Base-by-base conservation (phyloP, 352 stramenopile species). In the Pythium sp. region DNA sequence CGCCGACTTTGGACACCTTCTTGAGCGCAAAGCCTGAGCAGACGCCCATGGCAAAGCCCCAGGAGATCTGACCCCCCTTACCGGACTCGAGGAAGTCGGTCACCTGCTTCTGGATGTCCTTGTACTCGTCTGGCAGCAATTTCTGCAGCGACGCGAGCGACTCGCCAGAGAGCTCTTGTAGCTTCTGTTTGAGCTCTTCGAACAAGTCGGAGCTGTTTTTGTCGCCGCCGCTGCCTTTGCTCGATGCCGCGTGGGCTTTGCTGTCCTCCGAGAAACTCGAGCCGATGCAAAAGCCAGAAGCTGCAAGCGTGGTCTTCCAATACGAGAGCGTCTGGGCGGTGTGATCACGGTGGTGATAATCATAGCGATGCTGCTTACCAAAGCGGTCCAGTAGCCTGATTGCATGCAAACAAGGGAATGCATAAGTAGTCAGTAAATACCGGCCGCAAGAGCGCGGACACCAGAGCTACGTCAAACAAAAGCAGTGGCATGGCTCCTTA, bases 21-120 rank as follows among this genome's bases (percentile, higher is more conserved):
- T 97, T 97, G 3, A 97, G 69, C 36, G 94, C 88, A 55, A 94
- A 92, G 24, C 92, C 95, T 7, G 88, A 93, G 76, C 91, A 98
- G 46, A 87, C 92, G 62, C 95, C 95, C 76, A 98, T 90, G 30
- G 92, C 74, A 43, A 94, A 92, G 9, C 93, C 94, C 84, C 94
- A 95, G 0, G 89, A 93, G 60, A 98, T 73, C 68, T 97, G 89
- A 0, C 82, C 84, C 28, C 73, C 79, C 68, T 88, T 88, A 53
- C 84, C 86, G 7, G 82, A 90, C 61, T 70, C 73, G 32, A 92
- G 54, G 34, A 92, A 92, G 46, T 86, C 78, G 26, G 87, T 78
- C 51, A 89, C 64, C 12, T 87, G 68, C 70, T 80, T 76, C 56
- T 89, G 75, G 4, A 84, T 30, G 28, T 90, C 77, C 46, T 76